Evolutionary conservation across 768 basidiomycete genomes (phyloP).

Genomic region (Suillus americanus): DNA sequence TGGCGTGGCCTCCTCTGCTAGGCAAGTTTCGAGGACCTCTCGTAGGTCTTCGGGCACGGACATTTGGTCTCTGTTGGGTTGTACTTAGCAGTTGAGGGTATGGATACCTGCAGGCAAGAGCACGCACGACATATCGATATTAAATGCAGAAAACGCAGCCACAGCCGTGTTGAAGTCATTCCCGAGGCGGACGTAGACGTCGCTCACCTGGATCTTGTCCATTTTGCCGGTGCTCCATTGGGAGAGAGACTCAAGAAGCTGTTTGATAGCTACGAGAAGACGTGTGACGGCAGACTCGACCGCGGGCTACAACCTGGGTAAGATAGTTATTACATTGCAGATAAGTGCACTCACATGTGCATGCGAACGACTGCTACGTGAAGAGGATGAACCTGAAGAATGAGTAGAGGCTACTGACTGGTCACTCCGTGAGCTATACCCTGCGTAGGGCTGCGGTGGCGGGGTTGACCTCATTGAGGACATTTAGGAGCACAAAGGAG

Average conservation of each 20-base stretch:
- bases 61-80: constrained; percentile 69
- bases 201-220: constrained; percentile 83
- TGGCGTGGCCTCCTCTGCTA: constrained; percentile 85
- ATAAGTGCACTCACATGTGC: constrained; percentile 25
- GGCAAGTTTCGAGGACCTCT: constrained; percentile 82
- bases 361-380: constrained; percentile 18
- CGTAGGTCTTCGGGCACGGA: constrained; percentile 88
- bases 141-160: constrained; percentile 79
- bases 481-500: constrained; percentile 14
- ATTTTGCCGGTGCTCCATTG: constrained; percentile 77
- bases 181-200: constrained; percentile 94
- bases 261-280: constrained; percentile 91
- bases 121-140: constrained; percentile 89
- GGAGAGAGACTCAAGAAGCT: constrained; percentile 87
- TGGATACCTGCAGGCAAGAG: constrained; percentile 12
- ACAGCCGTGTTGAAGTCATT: constrained; percentile 97
- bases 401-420: constrained; percentile 49
- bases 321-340: constrained; percentile 10
- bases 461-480: constrained; percentile 17
- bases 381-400: constrained; percentile 33
- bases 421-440: constrained; percentile 52
- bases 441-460: constrained; percentile 21
- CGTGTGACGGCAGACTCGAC: constrained; percentile 92
- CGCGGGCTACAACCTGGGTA: constrained; percentile 50
- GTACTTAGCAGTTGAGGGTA: constrained; percentile 13